phyloP scores from a whole-genome alignment of 2,329 filamentous ascomycete genomes.

The Aschersonia sp. region DNA sequence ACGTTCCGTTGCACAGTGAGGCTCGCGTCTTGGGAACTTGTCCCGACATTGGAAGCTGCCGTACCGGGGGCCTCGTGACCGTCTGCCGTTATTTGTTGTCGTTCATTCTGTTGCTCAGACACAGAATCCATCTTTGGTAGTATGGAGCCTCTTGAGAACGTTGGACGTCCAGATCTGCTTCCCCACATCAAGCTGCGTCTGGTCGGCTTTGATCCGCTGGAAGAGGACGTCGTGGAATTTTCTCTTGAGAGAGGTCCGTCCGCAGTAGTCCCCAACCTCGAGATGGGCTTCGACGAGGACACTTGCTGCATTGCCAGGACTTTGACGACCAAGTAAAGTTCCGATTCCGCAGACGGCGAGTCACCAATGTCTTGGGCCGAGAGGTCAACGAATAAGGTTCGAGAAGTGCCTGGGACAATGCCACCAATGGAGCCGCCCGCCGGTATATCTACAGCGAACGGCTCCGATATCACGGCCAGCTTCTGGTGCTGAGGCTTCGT shows the following conservation, averaged over 20 bases:
- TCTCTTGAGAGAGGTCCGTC: conserved; percentile 29
- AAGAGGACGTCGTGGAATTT: conserved; percentile 30
- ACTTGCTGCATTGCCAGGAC: conserved; percentile 49
- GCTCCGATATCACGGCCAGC: conserved; percentile 63
- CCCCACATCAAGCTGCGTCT: conserved; percentile 60
- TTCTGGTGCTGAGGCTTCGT: conserved; percentile 51
- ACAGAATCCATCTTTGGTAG: conserved; percentile 39
- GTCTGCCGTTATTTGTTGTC: conserved; percentile 27
- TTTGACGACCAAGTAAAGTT: conserved; percentile 74
- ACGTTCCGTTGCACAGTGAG: conserved; percentile 40
- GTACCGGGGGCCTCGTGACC: conserved; percentile 36
- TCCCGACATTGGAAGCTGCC: conserved; percentile 30
- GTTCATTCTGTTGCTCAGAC: conserved; percentile 33
- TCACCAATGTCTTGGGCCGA: conserved; percentile 61
- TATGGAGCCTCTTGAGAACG: conserved; percentile 35
- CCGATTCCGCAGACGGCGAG: conserved; percentile 45
- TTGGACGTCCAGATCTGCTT: conserved; percentile 38
- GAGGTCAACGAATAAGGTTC: conserved; percentile 79
- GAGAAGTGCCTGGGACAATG: conserved; percentile 51
- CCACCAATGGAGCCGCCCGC: conserved; percentile 57
- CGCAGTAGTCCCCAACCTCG: conserved; percentile 33
- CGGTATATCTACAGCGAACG: conserved; percentile 65
- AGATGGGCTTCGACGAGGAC: conserved; percentile 28
- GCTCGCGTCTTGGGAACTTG: conserved; percentile 7
- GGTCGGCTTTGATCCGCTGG: conserved; percentile 36